Evolutionary conservation across 176 grass and related monocot species (phyloP).

Genomic region (Saccharum officinarum): DNA sequence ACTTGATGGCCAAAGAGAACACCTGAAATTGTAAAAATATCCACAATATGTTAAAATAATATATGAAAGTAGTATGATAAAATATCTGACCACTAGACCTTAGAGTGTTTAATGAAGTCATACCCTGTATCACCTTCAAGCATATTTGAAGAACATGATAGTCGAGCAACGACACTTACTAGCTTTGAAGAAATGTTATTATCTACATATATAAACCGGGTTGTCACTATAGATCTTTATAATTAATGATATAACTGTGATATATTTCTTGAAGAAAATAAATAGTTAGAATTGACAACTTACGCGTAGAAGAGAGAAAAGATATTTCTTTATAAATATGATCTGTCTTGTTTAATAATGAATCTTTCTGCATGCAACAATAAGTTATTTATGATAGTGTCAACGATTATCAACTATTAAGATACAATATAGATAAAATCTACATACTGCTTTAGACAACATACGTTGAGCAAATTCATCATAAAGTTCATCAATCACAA

Average conservation of each 20-base stretch:
- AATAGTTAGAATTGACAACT: slow-evolving; percentile 33
- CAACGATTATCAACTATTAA: not conserved
- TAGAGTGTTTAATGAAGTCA: slow-evolving; percentile 3
- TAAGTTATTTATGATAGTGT: not conserved
- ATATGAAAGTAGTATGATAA: not conserved
- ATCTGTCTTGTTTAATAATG: slow-evolving; percentile 27
- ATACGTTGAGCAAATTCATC: slow-evolving; percentile 71
- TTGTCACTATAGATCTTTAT: not conserved
- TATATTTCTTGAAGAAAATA: not conserved
- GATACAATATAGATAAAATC: slow-evolving; percentile 5
- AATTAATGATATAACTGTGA: slow-evolving; percentile 1
- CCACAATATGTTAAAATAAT: slow-evolving; percentile 11
- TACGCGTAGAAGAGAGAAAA: slow-evolving; percentile 71
- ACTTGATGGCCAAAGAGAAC: slow-evolving; percentile 92
- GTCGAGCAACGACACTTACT: slow-evolving; percentile 48
- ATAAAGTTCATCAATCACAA: slow-evolving; percentile 72
- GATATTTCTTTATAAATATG: slow-evolving; percentile 76
- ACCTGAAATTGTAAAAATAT: slow-evolving; percentile 58
- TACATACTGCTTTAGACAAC: slow-evolving; percentile 53
- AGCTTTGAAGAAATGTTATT: slow-evolving; percentile 27
- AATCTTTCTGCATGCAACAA: slow-evolving; percentile 42
- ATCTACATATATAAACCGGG: slow-evolving; percentile 37
- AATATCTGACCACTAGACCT: not conserved
- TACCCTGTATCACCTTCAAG: slow-evolving; percentile 99
- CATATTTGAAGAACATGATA: slow-evolving; percentile 88